These are phyloP conservation scores for Aureobasidium sp. DNA, from an alignment of 2,329 filamentous ascomycete species.

Conservation along the genomic window DNA sequence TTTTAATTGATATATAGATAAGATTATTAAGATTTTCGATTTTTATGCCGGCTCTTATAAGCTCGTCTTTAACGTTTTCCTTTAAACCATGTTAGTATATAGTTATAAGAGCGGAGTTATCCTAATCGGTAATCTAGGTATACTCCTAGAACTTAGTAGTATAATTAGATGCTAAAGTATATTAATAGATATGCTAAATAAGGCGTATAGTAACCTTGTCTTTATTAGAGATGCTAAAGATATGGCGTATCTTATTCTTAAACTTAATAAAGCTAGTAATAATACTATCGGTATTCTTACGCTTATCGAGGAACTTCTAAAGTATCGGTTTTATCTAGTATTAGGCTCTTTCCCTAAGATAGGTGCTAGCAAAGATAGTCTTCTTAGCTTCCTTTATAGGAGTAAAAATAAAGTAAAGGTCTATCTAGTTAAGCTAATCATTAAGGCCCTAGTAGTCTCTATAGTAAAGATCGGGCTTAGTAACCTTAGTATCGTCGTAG, in stretches of 20 bases:
- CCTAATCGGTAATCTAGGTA: no score
- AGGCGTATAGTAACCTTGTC: no score
- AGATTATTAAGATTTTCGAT: neutral
- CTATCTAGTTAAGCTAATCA: neutral
- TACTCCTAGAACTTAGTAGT: no score
- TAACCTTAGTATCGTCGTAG: neutral
- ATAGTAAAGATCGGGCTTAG: slow-evolving; percentile 3
- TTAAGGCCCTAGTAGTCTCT: neutral
- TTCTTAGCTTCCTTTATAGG: neutral
- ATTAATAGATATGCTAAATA: no score
- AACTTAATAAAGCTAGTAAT: neutral
- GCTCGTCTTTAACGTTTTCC: neutral
- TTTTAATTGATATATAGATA: neutral
- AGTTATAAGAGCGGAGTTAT: no score
- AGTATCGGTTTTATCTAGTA: slow-evolving; percentile 6
- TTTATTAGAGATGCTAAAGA: no score
- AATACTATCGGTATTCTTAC: neutral
- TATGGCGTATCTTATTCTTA: no score
- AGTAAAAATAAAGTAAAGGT: neutral
- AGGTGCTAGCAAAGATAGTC: neutral
- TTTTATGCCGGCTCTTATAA: neutral
- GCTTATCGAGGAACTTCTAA: neutral
- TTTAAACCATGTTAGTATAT: neutral
- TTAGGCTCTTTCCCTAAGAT: neutral
- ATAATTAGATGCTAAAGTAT: no score